phyloP scores from a whole-genome alignment of 1,284 basidiomycete genomes.

The Puccinia brachypodii region DNA sequence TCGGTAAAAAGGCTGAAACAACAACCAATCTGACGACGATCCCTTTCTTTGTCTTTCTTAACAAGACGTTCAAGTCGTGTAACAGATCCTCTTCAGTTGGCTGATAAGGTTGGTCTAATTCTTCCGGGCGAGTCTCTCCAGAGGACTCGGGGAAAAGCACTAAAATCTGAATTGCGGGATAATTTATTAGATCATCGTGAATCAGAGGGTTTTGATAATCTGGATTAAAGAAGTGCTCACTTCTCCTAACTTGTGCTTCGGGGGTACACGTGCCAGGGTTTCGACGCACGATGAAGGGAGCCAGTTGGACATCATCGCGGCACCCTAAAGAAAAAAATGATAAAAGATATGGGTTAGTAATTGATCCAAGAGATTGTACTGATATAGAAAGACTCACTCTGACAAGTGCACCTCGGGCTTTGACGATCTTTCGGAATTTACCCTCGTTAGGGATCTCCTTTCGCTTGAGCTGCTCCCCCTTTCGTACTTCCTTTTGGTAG shows the following conservation, averaged over 20 bases:
- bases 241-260: slow-evolving; percentile 35
- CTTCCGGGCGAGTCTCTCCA: neutral
- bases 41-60: slow-evolving; percentile 28
- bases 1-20: slow-evolving; percentile 30
- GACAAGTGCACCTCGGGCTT: slow-evolving; percentile 26
- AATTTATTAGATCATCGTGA: neutral
- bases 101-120: slow-evolving; percentile 36
- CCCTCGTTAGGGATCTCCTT: slow-evolving; percentile 20
- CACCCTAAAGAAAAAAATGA: slow-evolving; percentile 8
- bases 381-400: slow-evolving; percentile 1
- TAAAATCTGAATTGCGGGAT: neutral
- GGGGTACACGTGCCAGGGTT: slow-evolving; percentile 41
- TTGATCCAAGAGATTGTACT: neutral
- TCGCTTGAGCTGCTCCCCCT: slow-evolving; percentile 42
- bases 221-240: neutral
- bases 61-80: slow-evolving; percentile 34
- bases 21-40: slow-evolving; percentile 22
- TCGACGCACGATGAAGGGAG: slow-evolving; percentile 46
- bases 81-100: slow-evolving; percentile 37
- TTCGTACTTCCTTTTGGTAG: slow-evolving; percentile 39
- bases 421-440: neutral
- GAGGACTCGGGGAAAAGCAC: slow-evolving; percentile 12
- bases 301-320: slow-evolving; percentile 34
- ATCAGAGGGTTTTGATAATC: neutral
- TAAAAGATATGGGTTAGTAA: neutral